Evolutionary conservation across 225 moss, liverwort and hornwort genomes (phyloP).

Genomic region (Marchantia polymorpha): DNA sequence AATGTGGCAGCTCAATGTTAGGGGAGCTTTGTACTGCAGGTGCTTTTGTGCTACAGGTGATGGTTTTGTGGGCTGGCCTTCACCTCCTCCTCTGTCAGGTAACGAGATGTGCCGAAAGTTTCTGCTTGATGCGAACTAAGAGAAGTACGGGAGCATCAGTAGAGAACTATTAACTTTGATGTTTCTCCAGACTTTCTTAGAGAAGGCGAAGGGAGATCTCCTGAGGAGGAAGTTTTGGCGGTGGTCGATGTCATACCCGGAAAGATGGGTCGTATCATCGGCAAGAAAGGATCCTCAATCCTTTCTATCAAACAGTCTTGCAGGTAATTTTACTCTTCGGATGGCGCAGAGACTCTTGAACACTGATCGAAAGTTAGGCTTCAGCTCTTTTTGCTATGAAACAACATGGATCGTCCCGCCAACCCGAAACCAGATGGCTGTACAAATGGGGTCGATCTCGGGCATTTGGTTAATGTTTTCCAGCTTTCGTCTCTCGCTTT

Average conservation of each 20-base stretch:
- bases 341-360: neutral
- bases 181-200: slow-evolving; percentile 14
- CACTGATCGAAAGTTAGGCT: neutral
- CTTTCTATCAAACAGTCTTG: slow-evolving; percentile 85
- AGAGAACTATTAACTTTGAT: neutral
- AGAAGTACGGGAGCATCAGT: too few species aligned
- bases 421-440: too few species aligned
- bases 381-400: neutral
- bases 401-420: too few species aligned
- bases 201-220: slow-evolving; percentile 13
- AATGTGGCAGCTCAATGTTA: slow-evolving; percentile 77
- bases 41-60: slow-evolving; percentile 75
- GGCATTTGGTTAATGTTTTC: too few species aligned
- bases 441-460: too few species aligned
- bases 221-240: slow-evolving; percentile 65
- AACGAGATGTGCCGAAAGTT: neutral
- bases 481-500: too few species aligned
- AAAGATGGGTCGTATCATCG: slow-evolving; percentile 89
- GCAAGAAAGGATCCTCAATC: slow-evolving; percentile 79
- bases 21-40: slow-evolving; percentile 83
- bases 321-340: slow-evolving; percentile 38
- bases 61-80: slow-evolving; percentile 55
- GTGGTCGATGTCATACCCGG: slow-evolving; percentile 75
- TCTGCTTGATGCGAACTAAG: too few species aligned
- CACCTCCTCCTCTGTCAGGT: slow-evolving; percentile 64